phyloP scores from a whole-genome alignment of 768 basidiomycete species.

The Botryobasidium botryosum region DNA sequence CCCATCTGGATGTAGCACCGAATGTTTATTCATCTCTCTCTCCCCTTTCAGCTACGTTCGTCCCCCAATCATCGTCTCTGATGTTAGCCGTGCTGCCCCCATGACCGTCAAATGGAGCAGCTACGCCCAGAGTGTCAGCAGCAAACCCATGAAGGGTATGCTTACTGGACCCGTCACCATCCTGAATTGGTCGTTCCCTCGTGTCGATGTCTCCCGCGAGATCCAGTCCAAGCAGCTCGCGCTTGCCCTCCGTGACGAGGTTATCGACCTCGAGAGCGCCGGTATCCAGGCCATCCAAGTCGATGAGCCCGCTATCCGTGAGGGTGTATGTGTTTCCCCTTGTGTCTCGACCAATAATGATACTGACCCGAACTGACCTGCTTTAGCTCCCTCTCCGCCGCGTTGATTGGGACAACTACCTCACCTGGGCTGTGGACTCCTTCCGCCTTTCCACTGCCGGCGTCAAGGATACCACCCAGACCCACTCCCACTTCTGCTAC shows the following conservation, averaged over 20 bases:
- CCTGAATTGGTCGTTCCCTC: constrained; percentile 99
- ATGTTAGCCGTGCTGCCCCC: constrained; percentile 78
- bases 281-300: constrained; percentile 98
- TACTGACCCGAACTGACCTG: constrained; percentile 10
- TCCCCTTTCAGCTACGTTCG: constrained; percentile 60
- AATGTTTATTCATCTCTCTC: constrained; percentile 9
- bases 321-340: constrained; percentile 49
- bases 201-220: constrained; percentile 91
- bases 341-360: neutral
- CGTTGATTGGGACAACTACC: constrained; percentile 90
- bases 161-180: constrained; percentile 96
- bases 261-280: constrained; percentile 89
- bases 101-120: constrained; percentile 97
- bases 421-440: constrained; percentile 96
- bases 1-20: neutral
- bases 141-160: constrained; percentile 99
- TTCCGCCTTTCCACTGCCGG: constrained; percentile 97
- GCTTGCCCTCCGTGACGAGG: constrained; percentile 94
- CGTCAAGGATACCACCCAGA: constrained; percentile 84
- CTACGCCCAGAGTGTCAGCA: constrained; percentile 88
- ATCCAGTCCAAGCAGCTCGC: constrained; percentile 97
- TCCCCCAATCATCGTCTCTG: constrained; percentile 95
- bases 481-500: constrained; percentile 99
- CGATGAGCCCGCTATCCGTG: constrained; percentile 98
- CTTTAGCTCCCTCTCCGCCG: constrained; percentile 82